phyloP scores from a whole-genome alignment of 73 alveolate species.

The Symbiodinium pilosum region DNA sequence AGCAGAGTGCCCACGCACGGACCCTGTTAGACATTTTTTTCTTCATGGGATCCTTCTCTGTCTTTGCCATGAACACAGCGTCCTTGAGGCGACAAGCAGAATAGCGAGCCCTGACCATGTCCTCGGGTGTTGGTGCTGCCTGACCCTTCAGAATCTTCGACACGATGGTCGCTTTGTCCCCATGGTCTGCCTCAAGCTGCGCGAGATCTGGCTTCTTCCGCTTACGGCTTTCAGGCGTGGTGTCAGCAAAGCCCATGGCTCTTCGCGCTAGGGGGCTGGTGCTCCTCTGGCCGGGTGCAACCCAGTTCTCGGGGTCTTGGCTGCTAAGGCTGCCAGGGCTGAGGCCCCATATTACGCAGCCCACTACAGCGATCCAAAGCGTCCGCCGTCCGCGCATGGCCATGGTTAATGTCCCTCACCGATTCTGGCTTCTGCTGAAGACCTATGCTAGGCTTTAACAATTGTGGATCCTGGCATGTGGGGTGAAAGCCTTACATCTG shows the following conservation, averaged over 20 bases:
- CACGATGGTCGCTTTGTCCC: constrained; percentile 21
- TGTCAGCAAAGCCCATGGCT: not conserved
- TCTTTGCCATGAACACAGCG: constrained; percentile 81
- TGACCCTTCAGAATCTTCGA: constrained; percentile 36
- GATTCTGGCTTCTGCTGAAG: too few species aligned
- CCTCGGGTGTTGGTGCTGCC: constrained; percentile 54
- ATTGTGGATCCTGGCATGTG: too few species aligned
- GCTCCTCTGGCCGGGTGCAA: not conserved
- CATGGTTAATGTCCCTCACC: too few species aligned
- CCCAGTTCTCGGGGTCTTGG: not conserved
- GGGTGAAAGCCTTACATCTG: too few species aligned
- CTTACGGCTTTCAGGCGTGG: not conserved
- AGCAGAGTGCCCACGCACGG: constrained; percentile 49
- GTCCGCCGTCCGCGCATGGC: not conserved
- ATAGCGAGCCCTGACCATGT: constrained; percentile 86
- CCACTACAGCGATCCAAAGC: not conserved
- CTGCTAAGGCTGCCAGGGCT: not conserved
- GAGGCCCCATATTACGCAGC: not conserved
- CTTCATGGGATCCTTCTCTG: constrained; percentile 58
- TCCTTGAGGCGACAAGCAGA: constrained; percentile 80
- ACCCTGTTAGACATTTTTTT: constrained; percentile 41
- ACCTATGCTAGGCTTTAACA: too few species aligned
- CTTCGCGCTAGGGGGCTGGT: not conserved
- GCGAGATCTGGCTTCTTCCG: constrained; percentile 19
- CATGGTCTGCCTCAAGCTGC: constrained; percentile 61